Conservation (phyloP, 2,329 filamentous ascomycete species). For the Sarocladiaceae sp. region DNA sequence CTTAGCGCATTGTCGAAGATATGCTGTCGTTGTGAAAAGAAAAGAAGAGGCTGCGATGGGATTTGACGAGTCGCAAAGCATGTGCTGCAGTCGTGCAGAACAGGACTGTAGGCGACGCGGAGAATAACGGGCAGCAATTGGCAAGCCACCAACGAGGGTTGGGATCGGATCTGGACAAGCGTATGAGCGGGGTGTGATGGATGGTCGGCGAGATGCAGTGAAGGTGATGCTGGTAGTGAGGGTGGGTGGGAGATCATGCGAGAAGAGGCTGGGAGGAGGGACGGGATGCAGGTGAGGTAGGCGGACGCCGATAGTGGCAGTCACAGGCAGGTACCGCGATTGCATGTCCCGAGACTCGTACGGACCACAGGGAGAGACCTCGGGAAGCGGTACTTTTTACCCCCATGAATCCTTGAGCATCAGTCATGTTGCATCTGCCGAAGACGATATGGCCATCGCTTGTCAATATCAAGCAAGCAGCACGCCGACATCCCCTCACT, state of each 20-base stretch:
- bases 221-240: background rate
- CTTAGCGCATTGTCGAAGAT: background rate
- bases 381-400: background rate
- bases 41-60: background rate
- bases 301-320: background rate
- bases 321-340: background rate
- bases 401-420: background rate
- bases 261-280: conserved; percentile 6
- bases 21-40: background rate
- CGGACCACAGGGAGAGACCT: background rate
- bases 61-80: background rate
- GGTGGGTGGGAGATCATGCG: conserved; percentile 1
- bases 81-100: background rate
- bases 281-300: no score
- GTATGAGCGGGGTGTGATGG: background rate
- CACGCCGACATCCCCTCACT: background rate
- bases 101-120: conserved; percentile 3
- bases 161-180: conserved; percentile 6
- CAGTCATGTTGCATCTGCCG: no score
- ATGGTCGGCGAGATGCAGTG: conserved; percentile 4
- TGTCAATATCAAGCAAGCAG: no score
- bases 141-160: conserved; percentile 9
- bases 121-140: conserved; percentile 4
- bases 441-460: no score
- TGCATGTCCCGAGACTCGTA: background rate